Conservation (phyloP, 768 basidiomycete species). For the Boletellus emodensis region DNA sequence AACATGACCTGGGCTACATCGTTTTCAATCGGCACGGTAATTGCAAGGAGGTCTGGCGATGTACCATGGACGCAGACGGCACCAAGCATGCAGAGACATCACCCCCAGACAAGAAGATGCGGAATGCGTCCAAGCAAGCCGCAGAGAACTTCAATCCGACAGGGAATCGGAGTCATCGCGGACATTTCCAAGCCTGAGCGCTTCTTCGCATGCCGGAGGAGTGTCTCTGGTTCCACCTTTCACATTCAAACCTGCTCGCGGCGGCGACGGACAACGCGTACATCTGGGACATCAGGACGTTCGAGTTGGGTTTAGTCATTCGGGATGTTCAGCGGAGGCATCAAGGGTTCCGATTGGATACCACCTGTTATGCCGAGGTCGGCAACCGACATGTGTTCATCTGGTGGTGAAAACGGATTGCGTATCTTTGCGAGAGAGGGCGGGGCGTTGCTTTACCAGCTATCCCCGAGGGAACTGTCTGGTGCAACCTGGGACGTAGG, state of each 20-base stretch:
- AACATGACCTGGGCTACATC: constrained; percentile 68
- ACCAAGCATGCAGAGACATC: constrained; percentile 21
- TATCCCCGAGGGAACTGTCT: constrained; percentile 34
- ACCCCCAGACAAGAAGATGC: constrained; percentile 31
- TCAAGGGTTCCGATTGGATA: constrained; percentile 27
- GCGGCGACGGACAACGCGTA: constrained; percentile 43
- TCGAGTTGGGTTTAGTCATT: constrained; percentile 40
- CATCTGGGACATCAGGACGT: constrained; percentile 60
- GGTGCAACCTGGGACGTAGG: constrained; percentile 35
- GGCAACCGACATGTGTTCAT: constrained; percentile 55
- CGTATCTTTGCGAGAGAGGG: constrained; percentile 51
- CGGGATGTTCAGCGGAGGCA: constrained; percentile 17
- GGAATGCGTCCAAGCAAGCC: constrained; percentile 19
- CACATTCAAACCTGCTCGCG: constrained; percentile 60
- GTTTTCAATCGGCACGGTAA: constrained; percentile 59
- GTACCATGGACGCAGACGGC: constrained; percentile 31
- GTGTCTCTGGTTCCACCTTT: constrained; percentile 56
- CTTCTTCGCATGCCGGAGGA: constrained; percentile 44
- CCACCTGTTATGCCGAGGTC: constrained; percentile 64
- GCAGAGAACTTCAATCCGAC: constrained; percentile 7
- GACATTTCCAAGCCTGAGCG: constrained; percentile 63
- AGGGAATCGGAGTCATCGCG: constrained; percentile 25
- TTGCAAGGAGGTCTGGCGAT: constrained; percentile 70
- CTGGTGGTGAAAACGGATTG: constrained; percentile 44
- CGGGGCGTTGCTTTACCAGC: constrained; percentile 41